These are phyloP conservation scores for Danielia reshetovae DNA, from an alignment of 805 yeast genomes.

Conservation along the genomic window DNA sequence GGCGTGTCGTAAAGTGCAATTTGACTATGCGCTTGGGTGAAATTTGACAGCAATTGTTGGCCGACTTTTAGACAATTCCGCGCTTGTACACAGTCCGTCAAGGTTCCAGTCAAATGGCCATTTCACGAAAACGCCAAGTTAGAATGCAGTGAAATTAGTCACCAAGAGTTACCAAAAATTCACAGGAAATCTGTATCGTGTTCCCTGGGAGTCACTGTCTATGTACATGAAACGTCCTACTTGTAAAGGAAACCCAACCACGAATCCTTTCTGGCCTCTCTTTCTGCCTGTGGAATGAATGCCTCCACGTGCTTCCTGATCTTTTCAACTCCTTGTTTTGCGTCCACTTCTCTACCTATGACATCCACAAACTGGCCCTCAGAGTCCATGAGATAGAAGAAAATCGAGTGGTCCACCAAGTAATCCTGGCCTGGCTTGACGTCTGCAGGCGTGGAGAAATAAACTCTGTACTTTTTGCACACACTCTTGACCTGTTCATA, in stretches of 20 bases:
- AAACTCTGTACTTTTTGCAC: conserved; percentile 89
- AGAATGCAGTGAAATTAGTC: too few species aligned
- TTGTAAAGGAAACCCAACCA: conserved; percentile 59
- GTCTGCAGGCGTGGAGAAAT: conserved; percentile 94
- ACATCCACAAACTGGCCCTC: conserved; percentile 96
- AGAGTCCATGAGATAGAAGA: conserved; percentile 97
- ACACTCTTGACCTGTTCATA: conserved; percentile 79
- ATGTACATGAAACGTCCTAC: conserved; percentile 17
- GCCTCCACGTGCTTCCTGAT: conserved; percentile 72
- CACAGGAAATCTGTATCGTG: too few species aligned
- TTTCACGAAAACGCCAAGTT: too few species aligned
- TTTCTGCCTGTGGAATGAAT: conserved; percentile 67
- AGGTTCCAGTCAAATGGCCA: too few species aligned
- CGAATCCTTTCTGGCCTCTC: conserved; percentile 59
- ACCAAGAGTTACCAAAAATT: too few species aligned
- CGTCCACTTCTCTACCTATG: conserved; percentile 85
- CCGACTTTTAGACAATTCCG: too few species aligned
- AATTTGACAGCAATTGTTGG: too few species aligned
- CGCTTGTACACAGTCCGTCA: too few species aligned
- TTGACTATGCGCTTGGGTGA: too few species aligned
- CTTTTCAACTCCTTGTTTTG: conserved; percentile 70
- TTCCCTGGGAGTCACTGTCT: too few species aligned
- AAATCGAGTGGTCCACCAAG: conserved; percentile 94
- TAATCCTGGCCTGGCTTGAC: conserved; percentile 95
- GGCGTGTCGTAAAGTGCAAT: too few species aligned